These are phyloP conservation scores for Arachis stenosperma DNA, from an alignment of 306 rosid genomes.

Conservation along the genomic window DNA sequence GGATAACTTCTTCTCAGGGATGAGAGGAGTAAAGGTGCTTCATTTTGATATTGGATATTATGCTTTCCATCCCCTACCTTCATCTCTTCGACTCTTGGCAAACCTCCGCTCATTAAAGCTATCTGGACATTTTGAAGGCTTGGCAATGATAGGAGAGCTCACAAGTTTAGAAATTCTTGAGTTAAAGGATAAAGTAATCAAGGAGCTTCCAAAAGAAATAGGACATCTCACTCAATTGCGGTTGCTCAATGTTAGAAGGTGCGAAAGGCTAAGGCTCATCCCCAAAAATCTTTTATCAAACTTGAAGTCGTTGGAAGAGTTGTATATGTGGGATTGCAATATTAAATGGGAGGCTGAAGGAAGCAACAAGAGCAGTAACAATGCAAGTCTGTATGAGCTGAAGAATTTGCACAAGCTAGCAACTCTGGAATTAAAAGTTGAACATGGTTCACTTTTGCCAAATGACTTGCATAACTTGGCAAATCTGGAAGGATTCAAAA, in stretches of 20 bases:
- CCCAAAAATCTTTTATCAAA: constrained; percentile 7
- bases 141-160: background rate
- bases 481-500: constrained; percentile 6
- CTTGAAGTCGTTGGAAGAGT: constrained; percentile 5
- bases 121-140: background rate
- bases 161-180: background rate
- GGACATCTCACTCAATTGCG: constrained; percentile 26
- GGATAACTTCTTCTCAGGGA: background rate
- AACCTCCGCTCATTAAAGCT: background rate
- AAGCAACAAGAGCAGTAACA: too few species aligned
- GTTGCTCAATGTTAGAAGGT: background rate
- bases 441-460: constrained; percentile 1
- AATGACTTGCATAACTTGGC: background rate
- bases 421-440: background rate
- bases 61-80: background rate
- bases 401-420: constrained; percentile 5
- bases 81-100: background rate
- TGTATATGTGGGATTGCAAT: background rate
- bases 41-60: background rate
- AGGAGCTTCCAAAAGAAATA: constrained; percentile 36
- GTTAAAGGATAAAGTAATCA: background rate
- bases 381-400: constrained; percentile 29
- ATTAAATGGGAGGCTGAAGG: constrained; percentile 15
- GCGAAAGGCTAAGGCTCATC: background rate
- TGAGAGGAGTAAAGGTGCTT: background rate